A percentile compares a stretch with the other conserved stretches of the same genome.
Evolutionary conservation across 805 yeast genomes (phyloP).

Genomic region (Metschnikowia drakensbergensis): DNA sequence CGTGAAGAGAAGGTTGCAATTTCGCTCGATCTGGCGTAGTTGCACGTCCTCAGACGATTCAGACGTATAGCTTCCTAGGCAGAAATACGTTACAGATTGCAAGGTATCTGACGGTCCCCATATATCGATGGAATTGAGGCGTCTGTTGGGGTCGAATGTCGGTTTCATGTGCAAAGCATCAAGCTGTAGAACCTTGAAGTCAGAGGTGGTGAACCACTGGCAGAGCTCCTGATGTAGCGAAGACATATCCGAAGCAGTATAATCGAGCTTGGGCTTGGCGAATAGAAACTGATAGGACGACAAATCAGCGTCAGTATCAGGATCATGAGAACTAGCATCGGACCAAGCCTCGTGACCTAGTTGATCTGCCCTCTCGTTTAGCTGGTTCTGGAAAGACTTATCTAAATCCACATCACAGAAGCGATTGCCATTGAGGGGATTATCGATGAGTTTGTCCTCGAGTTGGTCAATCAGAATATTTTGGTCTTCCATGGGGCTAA

Average conservation of each 20-base stretch:
- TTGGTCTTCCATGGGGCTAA: constrained; percentile 17
- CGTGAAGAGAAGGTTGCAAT: constrained; percentile 20
- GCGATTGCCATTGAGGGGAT: constrained; percentile 31
- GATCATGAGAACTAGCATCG: constrained; percentile 8
- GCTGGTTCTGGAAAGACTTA: constrained; percentile 40
- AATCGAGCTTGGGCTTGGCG: constrained; percentile 30
- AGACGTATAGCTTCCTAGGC: constrained; percentile 13
- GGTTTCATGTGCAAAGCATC: not conserved
- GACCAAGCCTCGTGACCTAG: constrained; percentile 19
- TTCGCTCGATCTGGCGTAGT: constrained; percentile 6
- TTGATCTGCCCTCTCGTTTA: constrained; percentile 42
- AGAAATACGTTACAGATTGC: constrained; percentile 9
- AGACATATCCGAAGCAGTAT: constrained; percentile 27
- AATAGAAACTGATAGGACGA: constrained; percentile 25
- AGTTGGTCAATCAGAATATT: constrained; percentile 40
- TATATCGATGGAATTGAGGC: not conserved
- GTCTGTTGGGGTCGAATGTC: not conserved
- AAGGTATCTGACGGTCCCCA: constrained; percentile 1
- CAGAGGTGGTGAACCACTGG: constrained; percentile 39
- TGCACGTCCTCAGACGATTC: constrained; percentile 8
- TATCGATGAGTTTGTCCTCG: constrained; percentile 46
- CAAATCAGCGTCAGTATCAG: constrained; percentile 5
- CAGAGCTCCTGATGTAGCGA: constrained; percentile 27
- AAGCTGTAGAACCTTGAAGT: constrained; percentile 19
- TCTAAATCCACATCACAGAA: constrained; percentile 31